Evolutionary conservation across 768 basidiomycete species (phyloP).

Genomic region (Boletus barrowsii): DNA sequence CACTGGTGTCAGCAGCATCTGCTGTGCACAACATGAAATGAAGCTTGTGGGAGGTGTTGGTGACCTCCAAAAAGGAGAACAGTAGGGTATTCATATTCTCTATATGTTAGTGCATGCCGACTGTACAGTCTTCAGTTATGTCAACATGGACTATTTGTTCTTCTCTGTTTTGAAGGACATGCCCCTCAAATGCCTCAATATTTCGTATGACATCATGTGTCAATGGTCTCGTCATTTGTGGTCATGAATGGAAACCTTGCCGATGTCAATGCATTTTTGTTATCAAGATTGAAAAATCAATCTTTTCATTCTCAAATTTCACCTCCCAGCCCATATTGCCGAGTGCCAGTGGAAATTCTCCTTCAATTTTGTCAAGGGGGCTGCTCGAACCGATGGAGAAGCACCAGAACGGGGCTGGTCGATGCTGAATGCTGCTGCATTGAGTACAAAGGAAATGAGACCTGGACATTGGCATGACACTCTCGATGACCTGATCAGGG

Average conservation of each 20-base stretch:
- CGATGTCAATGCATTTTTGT: too few species aligned
- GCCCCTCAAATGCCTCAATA: neutral
- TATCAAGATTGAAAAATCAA: too few species aligned
- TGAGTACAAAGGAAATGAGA: constrained; percentile 30
- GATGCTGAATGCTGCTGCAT: constrained; percentile 21
- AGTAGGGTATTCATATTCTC: neutral
- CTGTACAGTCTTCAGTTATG: too few species aligned
- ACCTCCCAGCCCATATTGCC: constrained; percentile 33
- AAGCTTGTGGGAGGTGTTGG: constrained; percentile 15
- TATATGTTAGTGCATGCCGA: too few species aligned
- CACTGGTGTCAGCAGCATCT: constrained; percentile 15
- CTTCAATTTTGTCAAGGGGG: constrained; percentile 24
- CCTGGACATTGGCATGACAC: constrained; percentile 32
- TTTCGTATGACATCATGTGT: neutral
- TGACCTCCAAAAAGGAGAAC: constrained; percentile 20
- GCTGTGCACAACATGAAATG: constrained; percentile 7
- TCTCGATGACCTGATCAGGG: constrained; percentile 37
- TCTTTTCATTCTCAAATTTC: constrained; percentile 36
- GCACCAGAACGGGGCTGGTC: constrained; percentile 39
- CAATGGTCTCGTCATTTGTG: neutral
- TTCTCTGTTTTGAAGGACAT: neutral
- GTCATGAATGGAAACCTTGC: too few species aligned
- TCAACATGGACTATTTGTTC: neutral
- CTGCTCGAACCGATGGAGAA: constrained; percentile 20
- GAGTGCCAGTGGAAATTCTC: constrained; percentile 31